These are phyloP conservation scores for Rhizopogon vinicolor DNA, from an alignment of 768 basidiomycete species.

Conservation along the genomic window DNA sequence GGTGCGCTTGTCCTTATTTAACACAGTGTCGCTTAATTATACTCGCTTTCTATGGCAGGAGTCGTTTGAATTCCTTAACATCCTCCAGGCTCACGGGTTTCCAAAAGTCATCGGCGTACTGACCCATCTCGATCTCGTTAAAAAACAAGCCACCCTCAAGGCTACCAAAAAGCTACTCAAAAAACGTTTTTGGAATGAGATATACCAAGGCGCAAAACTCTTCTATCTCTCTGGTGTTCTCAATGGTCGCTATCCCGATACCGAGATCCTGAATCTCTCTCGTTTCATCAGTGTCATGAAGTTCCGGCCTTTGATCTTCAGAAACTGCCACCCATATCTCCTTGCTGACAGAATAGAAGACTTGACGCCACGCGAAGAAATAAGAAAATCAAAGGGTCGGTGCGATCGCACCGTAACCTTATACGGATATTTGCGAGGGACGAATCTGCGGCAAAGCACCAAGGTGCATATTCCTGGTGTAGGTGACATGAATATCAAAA, in stretches of 20 bases:
- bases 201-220: slow-evolving; percentile 97
- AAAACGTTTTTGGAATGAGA: slow-evolving; percentile 99
- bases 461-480: slow-evolving; percentile 94
- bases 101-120: slow-evolving; percentile 98
- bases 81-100: slow-evolving; percentile 95
- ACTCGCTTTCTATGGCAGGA: slow-evolving; percentile 48
- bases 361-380: slow-evolving; percentile 80
- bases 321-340: slow-evolving; percentile 93
- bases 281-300: slow-evolving; percentile 98
- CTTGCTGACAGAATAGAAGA: slow-evolving; percentile 95
- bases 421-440: slow-evolving; percentile 93
- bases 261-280: slow-evolving; percentile 92
- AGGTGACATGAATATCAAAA: slow-evolving; percentile 79
- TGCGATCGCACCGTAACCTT: slow-evolving; percentile 92
- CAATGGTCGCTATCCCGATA: slow-evolving; percentile 96
- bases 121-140: slow-evolving; percentile 94
- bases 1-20: slow-evolving; percentile 45
- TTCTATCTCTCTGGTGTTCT: slow-evolving; percentile 97
- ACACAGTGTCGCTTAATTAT: neutral
- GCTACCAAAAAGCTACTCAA: slow-evolving; percentile 92
- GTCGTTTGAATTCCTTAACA: slow-evolving; percentile 97
- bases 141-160: slow-evolving; percentile 81
- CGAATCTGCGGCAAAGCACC: slow-evolving; percentile 69
- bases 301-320: slow-evolving; percentile 94
- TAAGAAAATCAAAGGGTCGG: slow-evolving; percentile 77